phyloP scores from a whole-genome alignment of 108 stramenopile genomes.

The Craspedostauros australis region DNA sequence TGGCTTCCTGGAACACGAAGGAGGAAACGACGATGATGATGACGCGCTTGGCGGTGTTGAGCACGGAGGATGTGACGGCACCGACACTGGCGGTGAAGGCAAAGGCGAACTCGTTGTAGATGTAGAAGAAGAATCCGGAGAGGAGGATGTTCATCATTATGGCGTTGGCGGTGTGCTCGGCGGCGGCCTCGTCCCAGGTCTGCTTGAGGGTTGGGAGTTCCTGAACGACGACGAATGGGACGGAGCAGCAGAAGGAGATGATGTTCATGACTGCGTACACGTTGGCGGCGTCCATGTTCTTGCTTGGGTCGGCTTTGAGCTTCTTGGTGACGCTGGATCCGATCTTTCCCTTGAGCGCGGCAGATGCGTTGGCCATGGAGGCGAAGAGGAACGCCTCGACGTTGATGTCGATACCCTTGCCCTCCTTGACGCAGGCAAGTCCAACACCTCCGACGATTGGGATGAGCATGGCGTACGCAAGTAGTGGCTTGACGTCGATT shows the following conservation, averaged over 20 bases:
- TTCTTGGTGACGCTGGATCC: conserved; percentile 85
- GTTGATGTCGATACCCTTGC: conserved; percentile 88
- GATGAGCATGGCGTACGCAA: conserved; percentile 85
- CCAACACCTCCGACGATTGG: conserved; percentile 94
- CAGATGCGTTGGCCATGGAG: conserved; percentile 87
- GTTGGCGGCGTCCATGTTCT: conserved; percentile 96
- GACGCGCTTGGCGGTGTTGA: conserved; percentile 89
- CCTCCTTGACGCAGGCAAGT: conserved; percentile 85
- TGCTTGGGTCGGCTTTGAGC: conserved; percentile 72
- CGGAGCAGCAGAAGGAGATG: conserved; percentile 80
- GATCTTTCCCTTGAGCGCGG: conserved; percentile 82
- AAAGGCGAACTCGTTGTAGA: conserved; percentile 96
- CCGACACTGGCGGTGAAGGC: conserved; percentile 83
- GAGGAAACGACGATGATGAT: conserved; percentile 84
- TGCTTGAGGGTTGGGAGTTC: conserved; percentile 57
- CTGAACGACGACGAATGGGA: conserved; percentile 82
- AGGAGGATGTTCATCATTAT: conserved; percentile 63
- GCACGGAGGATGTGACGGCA: conserved; percentile 78
- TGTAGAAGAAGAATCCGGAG: conserved; percentile 91
- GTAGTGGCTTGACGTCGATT: conserved; percentile 70
- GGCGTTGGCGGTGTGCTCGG: conserved; percentile 42
- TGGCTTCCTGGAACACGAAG: conserved; percentile 73
- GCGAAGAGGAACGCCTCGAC: conserved; percentile 85
- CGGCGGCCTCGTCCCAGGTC: conserved; percentile 60
- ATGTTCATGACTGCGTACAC: conserved; percentile 94